These are phyloP conservation scores for Datisca glomerata DNA, from an alignment of 306 rosid species.

Conservation along the genomic window DNA sequence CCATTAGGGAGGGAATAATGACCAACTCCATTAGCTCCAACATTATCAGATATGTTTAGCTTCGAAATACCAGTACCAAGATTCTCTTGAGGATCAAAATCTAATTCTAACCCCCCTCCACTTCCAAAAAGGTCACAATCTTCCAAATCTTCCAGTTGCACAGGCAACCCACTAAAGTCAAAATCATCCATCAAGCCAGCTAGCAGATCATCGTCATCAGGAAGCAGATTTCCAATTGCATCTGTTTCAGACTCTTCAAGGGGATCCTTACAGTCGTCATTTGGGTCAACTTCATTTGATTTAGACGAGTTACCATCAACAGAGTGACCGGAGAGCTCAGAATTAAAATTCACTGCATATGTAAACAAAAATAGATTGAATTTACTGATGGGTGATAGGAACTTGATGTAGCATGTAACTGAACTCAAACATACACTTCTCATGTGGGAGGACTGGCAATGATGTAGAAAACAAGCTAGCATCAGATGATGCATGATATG, in stretches of 20 bases:
- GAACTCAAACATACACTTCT: slow-evolving; percentile 45
- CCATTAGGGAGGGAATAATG: slow-evolving; percentile 59
- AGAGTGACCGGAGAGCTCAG: slow-evolving; percentile 29
- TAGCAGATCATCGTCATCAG: slow-evolving; percentile 77
- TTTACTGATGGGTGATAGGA: slow-evolving; percentile 4
- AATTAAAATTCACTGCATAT: slow-evolving; percentile 55
- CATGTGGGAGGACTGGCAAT: slow-evolving; percentile 69
- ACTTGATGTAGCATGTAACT: slow-evolving; percentile 1
- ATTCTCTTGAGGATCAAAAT: slow-evolving; percentile 56
- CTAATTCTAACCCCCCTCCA: slow-evolving; percentile 90
- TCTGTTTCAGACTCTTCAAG: slow-evolving; percentile 37
- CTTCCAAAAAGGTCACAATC: slow-evolving; percentile 76
- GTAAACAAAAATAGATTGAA: slow-evolving; percentile 7
- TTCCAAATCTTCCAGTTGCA: slow-evolving; percentile 82
- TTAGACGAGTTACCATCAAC: slow-evolving; percentile 38
- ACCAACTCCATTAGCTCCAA: slow-evolving; percentile 43
- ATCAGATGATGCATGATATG: slow-evolving; percentile 50
- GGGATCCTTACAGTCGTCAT: slow-evolving; percentile 33
- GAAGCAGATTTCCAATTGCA: slow-evolving; percentile 55
- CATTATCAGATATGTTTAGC: slow-evolving; percentile 44
- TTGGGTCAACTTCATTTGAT: slow-evolving; percentile 26
- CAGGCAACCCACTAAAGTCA: slow-evolving; percentile 76
- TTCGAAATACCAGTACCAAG: slow-evolving; percentile 47
- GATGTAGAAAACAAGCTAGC: slow-evolving; percentile 75
- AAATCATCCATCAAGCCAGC: slow-evolving; percentile 83